Base-by-base conservation (phyloP, 257 asterid species). In the Salvia hispanica region DNA sequence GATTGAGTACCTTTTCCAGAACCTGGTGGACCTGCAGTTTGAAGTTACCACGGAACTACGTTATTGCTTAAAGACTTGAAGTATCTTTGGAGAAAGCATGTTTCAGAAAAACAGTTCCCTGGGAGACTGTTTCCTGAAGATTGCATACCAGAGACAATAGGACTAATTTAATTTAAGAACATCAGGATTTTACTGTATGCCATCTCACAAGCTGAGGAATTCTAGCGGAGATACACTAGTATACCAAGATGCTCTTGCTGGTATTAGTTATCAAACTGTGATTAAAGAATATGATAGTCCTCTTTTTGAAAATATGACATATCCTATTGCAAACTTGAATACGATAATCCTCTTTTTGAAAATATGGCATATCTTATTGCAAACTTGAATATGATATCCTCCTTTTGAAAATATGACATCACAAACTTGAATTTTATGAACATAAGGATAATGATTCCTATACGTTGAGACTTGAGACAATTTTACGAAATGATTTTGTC, bases 1-100 rank as follows among this genome's bases (percentile, higher is more conserved):
- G 98, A 92, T 55, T 92, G 97, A 13, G 98, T 92, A 62, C 98
- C 98, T 77, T 92, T 92, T 12, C 95, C 98, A 4, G 95, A 92
- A 40, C 98, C 96, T 3, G 96, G 96, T 72, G 98, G 98, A 62
- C 98, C 98, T 90, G 82, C 58, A 72, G 44, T 16, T 15, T 18
- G 40, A 71, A 71, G 37, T n/a, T 33, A 13, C 33, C 51, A 7
- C 36, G 37, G 36, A 45, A 58, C 54, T 59, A 50, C 54, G 46
- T 28, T 33, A 69, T 43, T 51, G 67, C 51, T 1, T 42, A 21
- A 63, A 56, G 59, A 62, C 51, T 1, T 42, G n/a, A 63, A 56
- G 59, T 44, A 56, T 25, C 13, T 39, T 42, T 28, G 58, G 10
- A 44, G 53, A 6, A 34, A 31, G 47, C 3, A 4, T 37, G 67